These are phyloP conservation scores for Dispira simplex DNA, from an alignment of 192 early-diverging fungal species.

Conservation along the genomic window DNA sequence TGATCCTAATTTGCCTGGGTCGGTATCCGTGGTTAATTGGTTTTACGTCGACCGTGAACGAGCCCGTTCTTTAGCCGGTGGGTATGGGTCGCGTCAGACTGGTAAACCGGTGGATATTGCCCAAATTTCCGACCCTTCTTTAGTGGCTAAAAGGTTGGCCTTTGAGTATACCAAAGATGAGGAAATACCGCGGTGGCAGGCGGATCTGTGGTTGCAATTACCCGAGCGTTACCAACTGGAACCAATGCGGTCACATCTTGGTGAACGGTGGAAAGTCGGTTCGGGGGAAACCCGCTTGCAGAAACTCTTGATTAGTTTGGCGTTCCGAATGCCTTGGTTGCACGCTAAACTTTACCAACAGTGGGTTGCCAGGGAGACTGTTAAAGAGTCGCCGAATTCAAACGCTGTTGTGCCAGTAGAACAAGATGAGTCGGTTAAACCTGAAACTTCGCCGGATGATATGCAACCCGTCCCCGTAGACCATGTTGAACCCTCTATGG, in stretches of 20 bases:
- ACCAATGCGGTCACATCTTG: background rate
- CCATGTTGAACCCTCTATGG: too few relatives aligned
- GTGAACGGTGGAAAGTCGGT: constrained; percentile 4
- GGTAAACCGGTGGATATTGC: background rate
- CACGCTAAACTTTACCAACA: background rate
- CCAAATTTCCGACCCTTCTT: constrained; percentile 1
- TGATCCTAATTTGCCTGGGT: constrained; percentile 55
- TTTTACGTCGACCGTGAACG: constrained; percentile 40
- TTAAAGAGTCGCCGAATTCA: too few relatives aligned
- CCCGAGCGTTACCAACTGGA: background rate
- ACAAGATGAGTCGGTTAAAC: too few relatives aligned
- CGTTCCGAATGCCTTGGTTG: constrained; percentile 6
- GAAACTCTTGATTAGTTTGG: constrained; percentile 8
- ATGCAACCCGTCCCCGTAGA: too few relatives aligned
- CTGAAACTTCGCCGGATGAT: too few relatives aligned
- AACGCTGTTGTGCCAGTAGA: too few relatives aligned
- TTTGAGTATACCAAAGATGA: background rate
- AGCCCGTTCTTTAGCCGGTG: background rate
- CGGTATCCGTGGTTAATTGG: constrained; percentile 74
- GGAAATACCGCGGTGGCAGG: constrained; percentile 2
- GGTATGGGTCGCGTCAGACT: background rate
- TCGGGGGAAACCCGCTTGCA: background rate
- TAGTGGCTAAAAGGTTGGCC: background rate
- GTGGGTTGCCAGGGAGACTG: too few relatives aligned
- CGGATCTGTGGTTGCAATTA: background rate